phyloP scores from a whole-genome alignment of 2,329 filamentous ascomycete genomes.

The Ceratocystis colombiana region DNA sequence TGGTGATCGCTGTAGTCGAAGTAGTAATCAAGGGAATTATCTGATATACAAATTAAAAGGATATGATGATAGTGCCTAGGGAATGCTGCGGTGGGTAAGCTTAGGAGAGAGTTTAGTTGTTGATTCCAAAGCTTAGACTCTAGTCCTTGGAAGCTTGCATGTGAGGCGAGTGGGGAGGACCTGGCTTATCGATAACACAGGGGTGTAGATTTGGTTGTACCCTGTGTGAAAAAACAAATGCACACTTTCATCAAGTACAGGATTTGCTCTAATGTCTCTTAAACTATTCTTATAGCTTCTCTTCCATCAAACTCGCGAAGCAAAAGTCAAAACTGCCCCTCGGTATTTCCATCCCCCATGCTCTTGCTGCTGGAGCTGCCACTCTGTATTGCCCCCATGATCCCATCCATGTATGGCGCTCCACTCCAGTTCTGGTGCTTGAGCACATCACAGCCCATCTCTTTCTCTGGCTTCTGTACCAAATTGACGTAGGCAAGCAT shows the following conservation, averaged over 20 bases:
- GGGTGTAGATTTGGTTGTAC: not conserved
- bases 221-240: not conserved
- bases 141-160: not conserved
- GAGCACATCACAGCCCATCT: constrained; percentile 79
- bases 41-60: not conserved
- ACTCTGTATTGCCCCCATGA: constrained; percentile 80
- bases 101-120: not conserved
- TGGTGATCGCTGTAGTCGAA: constrained; percentile 24
- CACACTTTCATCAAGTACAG: too few relatives aligned
- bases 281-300: not conserved
- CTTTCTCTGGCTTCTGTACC: constrained; percentile 82
- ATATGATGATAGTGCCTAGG: not conserved
- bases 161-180: not conserved
- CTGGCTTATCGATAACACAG: not conserved
- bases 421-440: constrained; percentile 84
- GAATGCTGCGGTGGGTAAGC: not conserved
- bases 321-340: constrained; percentile 49
- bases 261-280: too few relatives aligned
- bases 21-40: not conserved
- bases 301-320: not conserved
- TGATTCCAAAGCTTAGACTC: not conserved
- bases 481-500: constrained; percentile 98
- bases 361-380: constrained; percentile 81
- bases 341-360: constrained; percentile 92
- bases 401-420: constrained; percentile 69